Percentiles rank a stretch among this genome's conserved stretches.
Evolutionary conservation across 2,329 filamentous ascomycete genomes (phyloP).

Genomic region (Curvularia sp.): DNA sequence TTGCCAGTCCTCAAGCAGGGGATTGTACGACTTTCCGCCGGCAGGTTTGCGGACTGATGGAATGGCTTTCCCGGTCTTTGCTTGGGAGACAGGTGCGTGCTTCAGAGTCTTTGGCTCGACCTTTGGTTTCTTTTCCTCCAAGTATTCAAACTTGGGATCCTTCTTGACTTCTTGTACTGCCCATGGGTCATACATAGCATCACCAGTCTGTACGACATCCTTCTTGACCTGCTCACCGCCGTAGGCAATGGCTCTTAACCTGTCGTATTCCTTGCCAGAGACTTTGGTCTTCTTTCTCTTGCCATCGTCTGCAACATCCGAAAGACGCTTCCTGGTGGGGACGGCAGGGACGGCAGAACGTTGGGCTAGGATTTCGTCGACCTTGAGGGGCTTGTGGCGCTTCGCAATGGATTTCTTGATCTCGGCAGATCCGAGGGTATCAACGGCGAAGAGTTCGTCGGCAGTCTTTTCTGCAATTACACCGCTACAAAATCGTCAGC

Average conservation of each 20-base stretch:
- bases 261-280: slow-evolving; percentile 80
- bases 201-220: slow-evolving; percentile 62
- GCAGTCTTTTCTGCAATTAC: slow-evolving; percentile 83
- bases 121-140: slow-evolving; percentile 69
- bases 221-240: slow-evolving; percentile 67
- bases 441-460: slow-evolving; percentile 83
- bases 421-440: slow-evolving; percentile 72
- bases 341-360: slow-evolving; percentile 84
- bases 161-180: slow-evolving; percentile 59
- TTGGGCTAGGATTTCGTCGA: slow-evolving; percentile 87
- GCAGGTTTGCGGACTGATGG: slow-evolving; percentile 80
- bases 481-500: slow-evolving; percentile 65
- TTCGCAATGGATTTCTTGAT: slow-evolving; percentile 71
- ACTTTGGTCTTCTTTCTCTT: slow-evolving; percentile 81
- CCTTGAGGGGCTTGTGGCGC: slow-evolving; percentile 79
- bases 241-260: slow-evolving; percentile 76
- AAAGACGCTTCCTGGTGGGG: slow-evolving; percentile 76
- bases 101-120: slow-evolving; percentile 78
- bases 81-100: slow-evolving; percentile 78
- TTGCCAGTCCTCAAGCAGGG: slow-evolving; percentile 84
- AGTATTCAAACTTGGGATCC: slow-evolving; percentile 66
- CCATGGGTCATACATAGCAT: slow-evolving; percentile 80
- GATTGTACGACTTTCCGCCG: slow-evolving; percentile 92
- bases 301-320: slow-evolving; percentile 72
- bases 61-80: slow-evolving; percentile 79